Percentiles rank a stretch among this genome's conserved stretches.
phyloP scores from a whole-genome alignment of 1,284 basidiomycete species.

The Coniferiporia sulphurascens region DNA sequence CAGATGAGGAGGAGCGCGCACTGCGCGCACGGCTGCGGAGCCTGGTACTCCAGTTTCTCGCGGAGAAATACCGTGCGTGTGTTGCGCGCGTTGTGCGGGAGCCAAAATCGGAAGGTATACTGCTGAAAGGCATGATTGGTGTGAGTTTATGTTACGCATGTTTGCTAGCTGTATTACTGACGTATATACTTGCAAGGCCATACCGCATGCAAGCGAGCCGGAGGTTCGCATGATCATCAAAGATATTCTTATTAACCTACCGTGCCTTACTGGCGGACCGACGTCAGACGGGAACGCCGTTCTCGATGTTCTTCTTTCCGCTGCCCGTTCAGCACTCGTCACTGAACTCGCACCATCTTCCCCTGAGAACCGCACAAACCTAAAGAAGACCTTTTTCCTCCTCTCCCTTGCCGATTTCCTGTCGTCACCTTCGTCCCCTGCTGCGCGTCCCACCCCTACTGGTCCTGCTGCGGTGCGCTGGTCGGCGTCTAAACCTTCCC shows the following conservation, averaged over 20 bases:
- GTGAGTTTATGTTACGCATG: slow-evolving; percentile 30
- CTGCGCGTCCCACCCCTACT: not conserved
- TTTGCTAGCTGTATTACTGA: not conserved
- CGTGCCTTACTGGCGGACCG: slow-evolving; percentile 33
- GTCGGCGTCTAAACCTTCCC: not conserved
- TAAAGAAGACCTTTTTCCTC: not conserved
- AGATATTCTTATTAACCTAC: slow-evolving; percentile 47
- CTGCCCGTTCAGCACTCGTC: slow-evolving; percentile 35
- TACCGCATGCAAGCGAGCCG: slow-evolving; percentile 37
- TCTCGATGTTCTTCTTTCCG: slow-evolving; percentile 40
- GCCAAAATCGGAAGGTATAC: slow-evolving; percentile 42
- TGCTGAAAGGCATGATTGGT: slow-evolving; percentile 45
- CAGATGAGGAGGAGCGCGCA: slow-evolving; percentile 50
- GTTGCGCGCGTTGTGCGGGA: slow-evolving; percentile 42
- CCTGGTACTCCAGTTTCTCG: slow-evolving; percentile 56
- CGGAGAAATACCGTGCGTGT: slow-evolving; percentile 43
- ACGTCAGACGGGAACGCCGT: slow-evolving; percentile 35
- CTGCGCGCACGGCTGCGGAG: slow-evolving; percentile 52
- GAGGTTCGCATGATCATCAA: slow-evolving; percentile 48
- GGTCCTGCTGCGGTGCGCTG: not conserved
- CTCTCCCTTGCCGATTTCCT: not conserved
- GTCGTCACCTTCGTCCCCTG: not conserved
- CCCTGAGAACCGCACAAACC: not conserved
- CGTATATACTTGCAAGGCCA: slow-evolving; percentile 34
- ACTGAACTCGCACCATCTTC: slow-evolving; percentile 25